Evolutionary conservation across 768 basidiomycete genomes (phyloP), one percentile per base, ranked within the genome.

Genomic region (Trametes cinnabarina): DNA sequence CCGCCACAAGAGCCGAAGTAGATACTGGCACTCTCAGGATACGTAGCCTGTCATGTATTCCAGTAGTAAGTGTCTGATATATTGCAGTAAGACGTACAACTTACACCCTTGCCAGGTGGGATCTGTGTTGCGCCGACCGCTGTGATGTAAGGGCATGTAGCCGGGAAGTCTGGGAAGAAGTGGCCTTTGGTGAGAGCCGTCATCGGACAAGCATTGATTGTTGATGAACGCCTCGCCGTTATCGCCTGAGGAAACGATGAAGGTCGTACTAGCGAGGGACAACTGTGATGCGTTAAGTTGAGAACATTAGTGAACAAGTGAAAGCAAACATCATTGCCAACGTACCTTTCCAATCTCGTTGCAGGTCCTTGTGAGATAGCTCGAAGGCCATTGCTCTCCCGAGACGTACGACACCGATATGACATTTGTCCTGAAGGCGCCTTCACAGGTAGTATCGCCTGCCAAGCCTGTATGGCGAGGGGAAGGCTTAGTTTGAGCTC

Each of bases 101-200:
- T 32, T 32, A 32, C 30, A 12, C 30, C 12, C 30, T 32, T 32
- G 30, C 30, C 30, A 6, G 70, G 67, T 17, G 68, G 66, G n/a
- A 75, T 52, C 58, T 74, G 72, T 11, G 75, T 76, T n/a, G 71
- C 64, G 32, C 76, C 71, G 54, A 76, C 68, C 3, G 62, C 46
- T n/a, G 63, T 70, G 28, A 80, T 63, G 51, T 68, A 80, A 19
- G 79, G 74, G 37, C 79, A 79, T 9, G 72, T 69, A 26, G 55
- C 69, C 1, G 79, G 79, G 71, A 78, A 79, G 12, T 28, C 54
- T 0, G 77, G 78, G 56, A 72, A 74, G 67, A 80, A 79, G 25
- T 66, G 63, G 10, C 37, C 66, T 34, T 70, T 71, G 40, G 6
- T 5, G n/a, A 15, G 39, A 11, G 15, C 39, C 39, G 15, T 40